A percentile compares a stretch with the other conserved stretches of the same genome.
These are phyloP conservation scores for Sclerotinia borealis DNA, from an alignment of 2,329 filamentous ascomycete species.

Conservation along the genomic window DNA sequence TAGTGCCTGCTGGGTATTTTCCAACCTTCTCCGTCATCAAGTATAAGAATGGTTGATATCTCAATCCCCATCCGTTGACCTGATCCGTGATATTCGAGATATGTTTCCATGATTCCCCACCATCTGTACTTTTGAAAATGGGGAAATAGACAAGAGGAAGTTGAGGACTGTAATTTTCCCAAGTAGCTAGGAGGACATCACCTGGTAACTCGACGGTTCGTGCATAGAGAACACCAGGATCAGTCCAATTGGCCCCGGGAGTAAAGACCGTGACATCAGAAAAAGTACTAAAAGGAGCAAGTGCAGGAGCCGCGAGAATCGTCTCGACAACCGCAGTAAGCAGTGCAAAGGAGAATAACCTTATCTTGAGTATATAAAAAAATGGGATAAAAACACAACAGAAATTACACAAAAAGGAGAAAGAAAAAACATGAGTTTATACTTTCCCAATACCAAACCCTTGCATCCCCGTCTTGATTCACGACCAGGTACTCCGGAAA, in stretches of 20 bases:
- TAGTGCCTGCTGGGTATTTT: constrained; percentile 53
- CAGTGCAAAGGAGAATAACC: constrained; percentile 17
- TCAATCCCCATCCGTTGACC: constrained; percentile 57
- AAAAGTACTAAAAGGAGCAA: constrained; percentile 26
- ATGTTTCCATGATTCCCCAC: constrained; percentile 55
- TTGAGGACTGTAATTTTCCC: constrained; percentile 52
- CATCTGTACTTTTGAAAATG: constrained; percentile 47
- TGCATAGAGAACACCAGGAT: constrained; percentile 31
- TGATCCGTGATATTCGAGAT: constrained; percentile 57
- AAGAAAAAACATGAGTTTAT: constrained; percentile 2
- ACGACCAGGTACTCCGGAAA: background rate
- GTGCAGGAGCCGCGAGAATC: constrained; percentile 18
- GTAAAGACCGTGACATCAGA: constrained; percentile 28
- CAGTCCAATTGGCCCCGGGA: constrained; percentile 27
- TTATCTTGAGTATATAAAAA: constrained; percentile 17
- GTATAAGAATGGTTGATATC: constrained; percentile 65
- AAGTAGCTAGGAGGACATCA: constrained; percentile 45
- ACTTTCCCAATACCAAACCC: background rate
- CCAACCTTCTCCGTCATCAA: constrained; percentile 53
- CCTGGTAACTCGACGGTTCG: constrained; percentile 32
- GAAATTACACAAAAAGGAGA: background rate
- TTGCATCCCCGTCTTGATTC: background rate
- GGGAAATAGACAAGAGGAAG: constrained; percentile 47
- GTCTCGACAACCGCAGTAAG: constrained; percentile 19
- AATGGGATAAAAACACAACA: background rate